phyloP scores from a whole-genome alignment of 352 stramenopile genomes.

The Globisporangium parvum region DNA sequence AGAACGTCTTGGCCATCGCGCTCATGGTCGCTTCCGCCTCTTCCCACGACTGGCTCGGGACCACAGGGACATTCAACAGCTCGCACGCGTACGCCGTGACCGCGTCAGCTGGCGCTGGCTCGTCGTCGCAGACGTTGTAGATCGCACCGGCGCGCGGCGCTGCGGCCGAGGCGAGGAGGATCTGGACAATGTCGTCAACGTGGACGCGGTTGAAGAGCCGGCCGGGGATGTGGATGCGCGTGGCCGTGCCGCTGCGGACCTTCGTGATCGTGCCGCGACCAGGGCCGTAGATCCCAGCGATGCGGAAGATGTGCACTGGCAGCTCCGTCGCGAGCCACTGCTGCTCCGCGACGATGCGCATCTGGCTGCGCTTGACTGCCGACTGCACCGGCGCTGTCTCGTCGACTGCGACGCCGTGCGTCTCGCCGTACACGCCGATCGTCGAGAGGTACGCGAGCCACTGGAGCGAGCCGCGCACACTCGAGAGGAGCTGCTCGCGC shows the following conservation, averaged over 20 bases:
- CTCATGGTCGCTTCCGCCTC: slow-evolving; percentile 73
- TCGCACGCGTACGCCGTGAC: slow-evolving; percentile 78
- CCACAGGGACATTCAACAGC: slow-evolving; percentile 44
- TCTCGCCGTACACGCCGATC: slow-evolving; percentile 93
- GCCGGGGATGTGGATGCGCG: slow-evolving; percentile 65
- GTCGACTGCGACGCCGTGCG: slow-evolving; percentile 72
- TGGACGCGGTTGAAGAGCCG: slow-evolving; percentile 88
- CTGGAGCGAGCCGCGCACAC: slow-evolving; percentile 37
- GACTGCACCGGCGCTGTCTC: slow-evolving; percentile 77
- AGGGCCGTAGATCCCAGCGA: slow-evolving; percentile 90
- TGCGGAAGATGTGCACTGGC: slow-evolving; percentile 83
- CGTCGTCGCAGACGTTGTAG: slow-evolving; percentile 90
- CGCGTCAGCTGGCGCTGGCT: slow-evolving; percentile 72
- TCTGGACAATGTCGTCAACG: slow-evolving; percentile 85
- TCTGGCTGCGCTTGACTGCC: slow-evolving; percentile 51
- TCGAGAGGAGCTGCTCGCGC: slow-evolving; percentile 29
- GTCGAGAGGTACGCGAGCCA: slow-evolving; percentile 91
- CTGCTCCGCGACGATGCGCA: slow-evolving; percentile 71
- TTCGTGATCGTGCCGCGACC: slow-evolving; percentile 76
- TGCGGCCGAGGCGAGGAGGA: slow-evolving; percentile 65
- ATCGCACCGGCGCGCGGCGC: slow-evolving; percentile 55
- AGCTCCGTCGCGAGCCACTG: slow-evolving; percentile 68
- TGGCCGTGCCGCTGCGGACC: slow-evolving; percentile 57
- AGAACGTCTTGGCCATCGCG: slow-evolving; percentile 84
- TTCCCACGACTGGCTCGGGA: slow-evolving; percentile 59